phyloP scores from a whole-genome alignment of 2,329 filamentous ascomycete species.

The Pseudogymnoascus sp. region DNA sequence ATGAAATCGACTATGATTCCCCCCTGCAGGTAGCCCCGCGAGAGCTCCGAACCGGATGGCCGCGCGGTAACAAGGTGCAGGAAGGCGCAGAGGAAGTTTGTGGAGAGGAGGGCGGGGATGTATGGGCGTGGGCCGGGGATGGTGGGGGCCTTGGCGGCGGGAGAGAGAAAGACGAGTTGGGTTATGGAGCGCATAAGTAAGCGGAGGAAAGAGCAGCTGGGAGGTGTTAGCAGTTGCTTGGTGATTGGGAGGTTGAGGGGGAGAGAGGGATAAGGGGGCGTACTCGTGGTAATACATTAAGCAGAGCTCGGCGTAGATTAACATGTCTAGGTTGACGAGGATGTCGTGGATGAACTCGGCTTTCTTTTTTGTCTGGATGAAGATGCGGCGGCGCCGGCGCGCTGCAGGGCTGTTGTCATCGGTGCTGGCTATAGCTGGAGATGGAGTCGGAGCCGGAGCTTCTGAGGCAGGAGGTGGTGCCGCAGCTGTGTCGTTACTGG shows the following conservation, averaged over 20 bases:
- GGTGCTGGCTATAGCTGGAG: neutral
- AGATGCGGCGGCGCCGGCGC: neutral
- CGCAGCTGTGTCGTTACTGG: slow-evolving; percentile 8
- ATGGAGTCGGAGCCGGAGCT: neutral
- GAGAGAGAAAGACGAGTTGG: slow-evolving; percentile 57
- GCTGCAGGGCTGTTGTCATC: neutral
- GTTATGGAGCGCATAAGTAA: slow-evolving; percentile 49
- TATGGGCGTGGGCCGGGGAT: slow-evolving; percentile 46
- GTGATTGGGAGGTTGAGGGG: neutral
- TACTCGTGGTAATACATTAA: slow-evolving; percentile 65
- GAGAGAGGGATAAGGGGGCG: slow-evolving; percentile 19
- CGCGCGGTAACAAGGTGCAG: slow-evolving; percentile 48
- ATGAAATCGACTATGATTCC: slow-evolving; percentile 61
- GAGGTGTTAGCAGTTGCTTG: neutral
- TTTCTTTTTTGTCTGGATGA: slow-evolving; percentile 41
- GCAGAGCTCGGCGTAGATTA: slow-evolving; percentile 57
- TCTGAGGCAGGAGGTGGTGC: neutral
- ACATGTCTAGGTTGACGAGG: slow-evolving; percentile 50
- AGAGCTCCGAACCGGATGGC: slow-evolving; percentile 49
- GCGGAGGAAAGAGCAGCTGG: slow-evolving; percentile 56
- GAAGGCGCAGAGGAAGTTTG: slow-evolving; percentile 52
- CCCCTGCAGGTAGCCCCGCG: slow-evolving; percentile 58
- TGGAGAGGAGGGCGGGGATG: slow-evolving; percentile 47
- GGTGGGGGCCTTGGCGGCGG: slow-evolving; percentile 41
- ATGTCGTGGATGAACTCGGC: slow-evolving; percentile 49